Evolutionary conservation across 2,329 filamentous ascomycete species (phyloP).

Genomic region (Diaporthe ampelina): DNA sequence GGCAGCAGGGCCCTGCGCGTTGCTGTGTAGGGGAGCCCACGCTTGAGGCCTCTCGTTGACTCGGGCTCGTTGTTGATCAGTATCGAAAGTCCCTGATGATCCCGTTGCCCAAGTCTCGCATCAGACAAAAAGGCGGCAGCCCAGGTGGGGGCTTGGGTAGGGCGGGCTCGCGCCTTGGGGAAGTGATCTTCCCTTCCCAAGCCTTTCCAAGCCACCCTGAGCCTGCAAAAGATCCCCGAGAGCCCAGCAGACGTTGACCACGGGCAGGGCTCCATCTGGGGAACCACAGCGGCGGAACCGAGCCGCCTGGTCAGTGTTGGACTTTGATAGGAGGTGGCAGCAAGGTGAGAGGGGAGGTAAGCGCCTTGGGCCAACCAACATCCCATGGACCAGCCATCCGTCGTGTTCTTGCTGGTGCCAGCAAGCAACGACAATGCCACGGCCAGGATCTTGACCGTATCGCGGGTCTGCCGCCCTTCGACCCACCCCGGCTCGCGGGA

Average conservation of each 20-base stretch:
- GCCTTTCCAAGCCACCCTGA: constrained; percentile 16
- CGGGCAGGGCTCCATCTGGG: constrained; percentile 21
- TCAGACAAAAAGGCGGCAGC: constrained; percentile 28
- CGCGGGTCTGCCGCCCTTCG: constrained; percentile 18
- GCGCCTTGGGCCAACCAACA: constrained; percentile 14
- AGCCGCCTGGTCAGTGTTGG: constrained; percentile 16
- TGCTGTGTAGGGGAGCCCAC: constrained; percentile 18
- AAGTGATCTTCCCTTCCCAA: constrained; percentile 32
- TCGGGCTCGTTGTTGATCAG: constrained; percentile 31
- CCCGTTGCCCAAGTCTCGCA: constrained; percentile 24
- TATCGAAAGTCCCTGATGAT: constrained; percentile 37
- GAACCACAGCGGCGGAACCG: constrained; percentile 24
- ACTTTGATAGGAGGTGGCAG: constrained; percentile 18
- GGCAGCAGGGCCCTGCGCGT: constrained; percentile 9
- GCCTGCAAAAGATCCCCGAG: constrained; percentile 22
- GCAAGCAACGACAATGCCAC: not conserved
- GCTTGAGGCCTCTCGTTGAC: constrained; percentile 35
- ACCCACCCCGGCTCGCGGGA: constrained; percentile 23
- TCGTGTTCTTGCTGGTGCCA: not conserved
- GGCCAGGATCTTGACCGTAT: constrained; percentile 19
- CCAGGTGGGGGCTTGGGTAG: constrained; percentile 19
- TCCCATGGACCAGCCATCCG: not conserved
- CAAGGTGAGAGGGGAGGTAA: constrained; percentile 14
- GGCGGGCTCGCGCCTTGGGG: constrained; percentile 25
- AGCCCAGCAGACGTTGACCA: constrained; percentile 8